Evolutionary conservation across 225 moss, liverwort and hornwort genomes (phyloP).

Genomic region (Pseudoscleropodium purum): DNA sequence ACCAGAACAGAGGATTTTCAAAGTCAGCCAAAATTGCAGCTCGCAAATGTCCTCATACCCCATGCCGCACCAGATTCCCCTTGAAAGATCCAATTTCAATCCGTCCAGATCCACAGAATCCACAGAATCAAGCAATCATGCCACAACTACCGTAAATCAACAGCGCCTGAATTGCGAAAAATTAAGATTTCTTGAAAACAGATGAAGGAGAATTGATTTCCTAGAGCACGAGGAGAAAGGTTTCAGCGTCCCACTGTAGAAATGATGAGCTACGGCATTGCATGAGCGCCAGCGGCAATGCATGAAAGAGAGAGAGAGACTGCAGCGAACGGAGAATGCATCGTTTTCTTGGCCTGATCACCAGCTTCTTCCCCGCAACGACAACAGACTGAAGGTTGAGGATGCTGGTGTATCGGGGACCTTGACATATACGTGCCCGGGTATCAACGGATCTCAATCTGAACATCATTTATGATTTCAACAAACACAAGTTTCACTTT

Average conservation of each 20-base stretch:
- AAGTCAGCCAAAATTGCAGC: background rate
- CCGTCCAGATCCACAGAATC: background rate
- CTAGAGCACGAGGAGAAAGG: background rate
- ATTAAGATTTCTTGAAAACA: background rate
- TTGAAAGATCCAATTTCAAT: background rate
- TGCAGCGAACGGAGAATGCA: background rate
- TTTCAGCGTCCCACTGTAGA: background rate
- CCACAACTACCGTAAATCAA: background rate
- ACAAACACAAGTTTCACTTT: too few relatives aligned
- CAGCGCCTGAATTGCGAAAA: background rate
- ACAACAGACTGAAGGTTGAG: background rate
- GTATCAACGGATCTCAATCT: background rate
- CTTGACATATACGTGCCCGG: too few relatives aligned
- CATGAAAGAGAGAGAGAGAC: background rate
- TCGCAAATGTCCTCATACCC: background rate
- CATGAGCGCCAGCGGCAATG: background rate
- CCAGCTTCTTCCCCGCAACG: background rate
- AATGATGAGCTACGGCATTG: background rate
- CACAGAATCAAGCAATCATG: background rate
- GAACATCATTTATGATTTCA: background rate
- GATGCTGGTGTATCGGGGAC: background rate
- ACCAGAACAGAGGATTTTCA: background rate
- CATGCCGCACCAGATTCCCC: background rate
- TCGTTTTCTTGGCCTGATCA: conserved; percentile 11
- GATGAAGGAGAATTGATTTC: background rate